Base-by-base conservation (phyloP, 2,329 filamentous ascomycete species). In the Ophiostoma triangulosporum region DNA sequence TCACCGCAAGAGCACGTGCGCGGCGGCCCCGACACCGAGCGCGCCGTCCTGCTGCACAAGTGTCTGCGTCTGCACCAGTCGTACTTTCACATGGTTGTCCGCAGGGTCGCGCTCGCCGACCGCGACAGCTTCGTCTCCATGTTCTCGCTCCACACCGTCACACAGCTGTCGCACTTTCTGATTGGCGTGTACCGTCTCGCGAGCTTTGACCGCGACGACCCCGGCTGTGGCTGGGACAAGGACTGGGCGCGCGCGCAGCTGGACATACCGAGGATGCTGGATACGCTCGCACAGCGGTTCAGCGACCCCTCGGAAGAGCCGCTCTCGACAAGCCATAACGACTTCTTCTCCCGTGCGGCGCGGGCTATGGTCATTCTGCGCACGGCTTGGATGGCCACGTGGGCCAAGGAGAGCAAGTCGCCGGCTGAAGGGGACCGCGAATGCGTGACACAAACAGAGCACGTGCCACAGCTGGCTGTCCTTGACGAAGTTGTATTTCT, bases 151-250 rank as follows among this genome's bases (percentile, higher is more conserved):
- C 46, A 46, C 17, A 50, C 38, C 12, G 46, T 48, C 31, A 33
- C 46, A 15, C 55, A 57, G 24, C 48, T 54, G 24, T 43, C 55
- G 11, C 48, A n/a, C 17, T 51, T 54, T 15, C 11, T 52, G 6
- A 50, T 57, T 5, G 31, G 26, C 24, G 14, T 54, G 27, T 51
- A 52, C 52, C 52, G 52, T 15, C 52, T 57, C 6, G 49, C 46
- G 15, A 48, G 15, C 35, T 46, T 50, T 14, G 24, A 20, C n/a
- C 38, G 15, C 7, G 53, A 51, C 40, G 53, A 54, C 26, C 48
- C 38, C 31, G 38, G 38, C 20, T 43, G 38, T 43, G 55, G 50
- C 12, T 57, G 55, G 55, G 55, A 57, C 46, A 27, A 20, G 29
- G 29, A 48, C 14, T 48, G 51, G 46, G 52, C 55, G 4, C 52